phyloP scores from a whole-genome alignment of 2,329 filamentous ascomycete species.

The Fusarium sp. region DNA sequence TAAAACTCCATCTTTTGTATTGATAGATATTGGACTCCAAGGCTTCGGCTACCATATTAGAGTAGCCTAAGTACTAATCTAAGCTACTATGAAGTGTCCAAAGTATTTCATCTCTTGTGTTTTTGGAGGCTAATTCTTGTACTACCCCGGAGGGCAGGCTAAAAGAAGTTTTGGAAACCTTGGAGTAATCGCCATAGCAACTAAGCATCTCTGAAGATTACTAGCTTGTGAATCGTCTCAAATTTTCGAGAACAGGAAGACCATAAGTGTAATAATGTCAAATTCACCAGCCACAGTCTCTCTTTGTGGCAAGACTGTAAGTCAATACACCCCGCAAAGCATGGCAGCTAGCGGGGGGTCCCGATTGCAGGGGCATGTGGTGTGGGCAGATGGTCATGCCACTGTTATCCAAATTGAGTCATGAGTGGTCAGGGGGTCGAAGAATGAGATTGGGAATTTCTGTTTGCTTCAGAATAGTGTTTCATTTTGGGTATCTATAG shows the following conservation, averaged over 20 bases:
- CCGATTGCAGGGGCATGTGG: conserved; percentile 26
- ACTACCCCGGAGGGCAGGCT: background rate
- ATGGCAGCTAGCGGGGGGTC: conserved; percentile 28
- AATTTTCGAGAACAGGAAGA: background rate
- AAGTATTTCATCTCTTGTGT: background rate
- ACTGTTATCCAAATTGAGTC: conserved; percentile 23
- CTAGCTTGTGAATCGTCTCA: background rate
- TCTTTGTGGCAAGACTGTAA: background rate
- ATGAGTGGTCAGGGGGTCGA: conserved; percentile 19
- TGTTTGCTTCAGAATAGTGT: background rate
- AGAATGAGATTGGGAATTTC: conserved; percentile 12
- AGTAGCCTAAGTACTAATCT: background rate
- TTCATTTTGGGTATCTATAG: conserved; percentile 40
- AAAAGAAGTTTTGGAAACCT: background rate
- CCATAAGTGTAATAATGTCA: background rate
- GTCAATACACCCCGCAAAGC: conserved; percentile 9
- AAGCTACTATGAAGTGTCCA: background rate
- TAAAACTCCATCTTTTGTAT: background rate
- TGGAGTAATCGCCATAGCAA: background rate
- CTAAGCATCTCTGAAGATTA: background rate
- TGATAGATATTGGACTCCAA: background rate
- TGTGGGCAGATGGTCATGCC: conserved; percentile 46
- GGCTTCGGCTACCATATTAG: background rate
- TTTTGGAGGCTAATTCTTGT: background rate
- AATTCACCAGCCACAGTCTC: conserved; percentile 32